Base-by-base conservation (phyloP, 352 stramenopile genomes). In the Pythium dissotocum region DNA sequence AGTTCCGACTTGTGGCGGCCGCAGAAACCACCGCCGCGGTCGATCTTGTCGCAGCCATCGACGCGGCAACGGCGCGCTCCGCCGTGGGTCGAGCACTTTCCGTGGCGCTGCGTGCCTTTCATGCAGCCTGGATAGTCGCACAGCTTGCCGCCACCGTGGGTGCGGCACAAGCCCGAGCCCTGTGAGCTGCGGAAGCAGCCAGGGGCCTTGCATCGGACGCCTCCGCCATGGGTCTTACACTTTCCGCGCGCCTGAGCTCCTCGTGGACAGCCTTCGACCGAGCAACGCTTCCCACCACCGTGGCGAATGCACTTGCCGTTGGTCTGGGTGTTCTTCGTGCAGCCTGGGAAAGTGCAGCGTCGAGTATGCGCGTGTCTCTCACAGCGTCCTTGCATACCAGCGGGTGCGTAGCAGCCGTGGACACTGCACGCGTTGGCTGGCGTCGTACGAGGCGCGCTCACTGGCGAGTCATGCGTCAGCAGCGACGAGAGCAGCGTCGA, bases 1-100 rank as follows among this genome's bases (percentile, higher is more conserved):
- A 35, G 14, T 44, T 71, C 24, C 18, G 32, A 60, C 69, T 77
- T 80, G 68, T 88, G 80, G n/a, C 59, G 54, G 2, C 73, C 72
- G 42, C 80, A 88, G n/a, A 80, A 54, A 14, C 80, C 80, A 13
- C 80, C 80, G 28, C 80, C 79, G 18, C 81, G 77, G 60, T 88
- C 80, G 18, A 73, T 67, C 49, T 83, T 82, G 5, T 40, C 61
- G 40, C 80, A 88, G 21, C 76, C 77, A 0, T 53, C 49, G n/a
- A 85, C 63, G 1, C 28, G 48, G 62, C 80, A 88, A 2, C 66
- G 65, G 6, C 76, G 67, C 33, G 70, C 59, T 2, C 78, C 79
- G 32, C 77, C 80, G 56, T 88, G 80, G 16, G 71, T 77, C 28
- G 77, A 82, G 70, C 80, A 88, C 58, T 80, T 76, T 44, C 80